Base-by-base conservation (phyloP, 106 monocot genomes). In the Platanthera guangdongensis region DNA sequence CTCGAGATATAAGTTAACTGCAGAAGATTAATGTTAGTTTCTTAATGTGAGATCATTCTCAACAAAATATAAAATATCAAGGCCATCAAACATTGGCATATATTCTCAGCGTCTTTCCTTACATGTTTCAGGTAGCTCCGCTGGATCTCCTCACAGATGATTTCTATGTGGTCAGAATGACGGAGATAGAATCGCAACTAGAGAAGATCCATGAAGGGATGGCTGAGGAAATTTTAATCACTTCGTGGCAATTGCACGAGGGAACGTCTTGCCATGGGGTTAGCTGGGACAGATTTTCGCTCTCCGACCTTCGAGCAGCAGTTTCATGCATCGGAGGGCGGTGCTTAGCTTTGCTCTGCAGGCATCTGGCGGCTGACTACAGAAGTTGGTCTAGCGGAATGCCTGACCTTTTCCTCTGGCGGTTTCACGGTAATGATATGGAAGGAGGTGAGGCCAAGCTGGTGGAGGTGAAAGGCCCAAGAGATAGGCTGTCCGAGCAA, bases 401-500 rank as follows among this genome's bases (percentile, higher is more conserved):
- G 97, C 97, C 97, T 0, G 97, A 99, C 77, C 72, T 99, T 25
- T 51, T 99, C 39, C 52, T 99, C 4, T 99, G 97, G 97, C 91
- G 94, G 16, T 99, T 99, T 71, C 68, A 82, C 47, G 90, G 74
- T 25, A 84, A 71, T 51, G 89, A 89, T 25, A 52, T 5, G 8
- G 60, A 71, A 47, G 68, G 72, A 0, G 97, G 97, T 39, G 89
- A 94, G 80, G 89, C 85, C 18, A 99, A 99, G 72, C 83, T 99
- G 54, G 97, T 99, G 11, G 97, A 99, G 80, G 97, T 99, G 15
- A 99, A 99, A 81, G 92, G 97, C 11, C 88, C 94, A 3, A 88
- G 82, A 46, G 97, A 99, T 78, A 82, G 88, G 64, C 83, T 99
- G 3, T 99, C 97, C 0, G 94, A 99, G 59, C 97, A 92, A 70